Evolutionary conservation across 2,329 filamentous ascomycete species (phyloP), one percentile per base, ranked within the genome.

Genomic region (Pseudocercospora pini-densiflorae): DNA sequence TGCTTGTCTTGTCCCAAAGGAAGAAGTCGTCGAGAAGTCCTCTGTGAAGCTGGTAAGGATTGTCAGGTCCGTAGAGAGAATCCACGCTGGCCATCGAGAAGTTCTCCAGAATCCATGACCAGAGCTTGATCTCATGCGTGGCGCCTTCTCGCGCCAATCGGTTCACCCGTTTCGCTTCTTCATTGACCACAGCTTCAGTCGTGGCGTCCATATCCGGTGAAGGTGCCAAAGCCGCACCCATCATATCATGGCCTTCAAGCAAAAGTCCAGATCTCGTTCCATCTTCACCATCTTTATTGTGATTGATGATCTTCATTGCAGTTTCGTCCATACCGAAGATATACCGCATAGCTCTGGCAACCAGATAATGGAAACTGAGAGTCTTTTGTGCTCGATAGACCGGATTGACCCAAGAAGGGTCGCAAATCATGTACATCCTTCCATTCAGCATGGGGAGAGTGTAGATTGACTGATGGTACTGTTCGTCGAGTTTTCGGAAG

Each of bases 381-480:
- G 77, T 76, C 45, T 80, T 79, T 31, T 74, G 73, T 21, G 75
- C 76, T 23, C 81, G 79, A 36, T 82, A 77, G 12, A 81, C 77
- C 6, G 77, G 71, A 24, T 79, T 76, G 16, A 81, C 74, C 3
- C 85, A 70, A 0, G 71, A 59, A 1, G 83, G 80, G 5, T 78
- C 77, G 51, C 76, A 81, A 23, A 84, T 78, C n/a, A 81, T 70
- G 70, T 86, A 86, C 23, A 82, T 72, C 61, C 82, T 81, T 43
- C 77, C 72, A 57, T 75, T 79, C 27, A 83, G 73, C 73, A 85
- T 81, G 10, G 79, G 81, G 3, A 86, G 72, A 0, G 83, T 84
- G 59, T 79, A 82, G 62, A 83, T 81, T 21, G 64, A 43, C 5
- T 47, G 33, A 59, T 75, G 71, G 40, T 76, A 72, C 57, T 79